Base-by-base conservation (phyloP, 208 protist species). In the Leishmania gerbilli region DNA sequence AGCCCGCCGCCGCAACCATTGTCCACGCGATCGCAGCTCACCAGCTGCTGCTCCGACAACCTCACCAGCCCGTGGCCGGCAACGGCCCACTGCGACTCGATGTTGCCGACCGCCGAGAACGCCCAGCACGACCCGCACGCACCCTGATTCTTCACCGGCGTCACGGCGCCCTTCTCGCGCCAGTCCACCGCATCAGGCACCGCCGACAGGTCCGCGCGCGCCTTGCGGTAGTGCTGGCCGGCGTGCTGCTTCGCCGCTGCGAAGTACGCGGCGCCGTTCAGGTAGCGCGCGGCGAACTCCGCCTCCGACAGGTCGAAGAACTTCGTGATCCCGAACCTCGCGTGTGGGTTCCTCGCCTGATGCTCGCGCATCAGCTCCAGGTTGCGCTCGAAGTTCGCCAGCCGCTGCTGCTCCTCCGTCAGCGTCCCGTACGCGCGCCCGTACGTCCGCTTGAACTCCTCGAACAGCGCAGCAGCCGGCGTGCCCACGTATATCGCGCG, bases 61-160 rank as follows among this genome's bases (percentile, higher is more conserved):
- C 71, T 58, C 65, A 84, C 81, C 62, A 98, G 88, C 27, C 77
- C 31, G 74, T 96, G 40, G 60, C 88, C 90, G n/a, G 88, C 84
- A 45, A 96, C 68, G 68, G 78, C 58, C 86, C 88, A 94, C 76
- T 93, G 90, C 15, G 86, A 79, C 83, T 95, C 92, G 45, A 95
- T 93, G 84, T 88, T 92, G 58, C 90, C 92, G 31, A 90, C 84
- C 24, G 92, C 68, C 11, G 93, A 96, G 90, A 99, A 99, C 47
- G 98, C 81, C 98, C 98, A 99, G 92, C 98, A 99, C 6, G 92
- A 97, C 76, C 98, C 98, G 86, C 98, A 99, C 49, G 71, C 71
- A 51, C 94, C 95, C 89, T 99, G 98, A 85, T 99, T 91, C 90
- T 99, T 99, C 53, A 99, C 97, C 17, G 79, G 84, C 7, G 95